phyloP scores from a whole-genome alignment of 345 rosid species.

The Eucalyptus microcorys region DNA sequence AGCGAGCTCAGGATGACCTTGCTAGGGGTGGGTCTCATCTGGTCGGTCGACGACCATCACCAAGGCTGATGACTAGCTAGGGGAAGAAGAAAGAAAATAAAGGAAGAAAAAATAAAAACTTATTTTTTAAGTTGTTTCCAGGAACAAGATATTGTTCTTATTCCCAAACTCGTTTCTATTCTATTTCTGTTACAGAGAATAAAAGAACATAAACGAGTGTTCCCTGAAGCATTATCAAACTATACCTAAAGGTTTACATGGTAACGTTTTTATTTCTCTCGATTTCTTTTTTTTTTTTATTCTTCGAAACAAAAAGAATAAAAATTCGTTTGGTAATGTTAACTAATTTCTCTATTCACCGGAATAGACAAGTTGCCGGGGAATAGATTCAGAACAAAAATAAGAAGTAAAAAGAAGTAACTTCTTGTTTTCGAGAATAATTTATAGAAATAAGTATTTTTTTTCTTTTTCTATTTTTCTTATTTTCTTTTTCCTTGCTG shows the following conservation, averaged over 20 bases:
- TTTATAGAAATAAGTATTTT: no score
- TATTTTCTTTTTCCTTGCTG: no score
- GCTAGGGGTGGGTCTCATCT: no score
- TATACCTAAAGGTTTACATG: accelerated
- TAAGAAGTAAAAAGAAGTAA: no score
- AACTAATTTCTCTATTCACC: accelerated
- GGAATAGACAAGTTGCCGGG: accelerated
- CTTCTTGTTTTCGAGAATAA: accelerated
- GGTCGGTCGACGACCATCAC: accelerated
- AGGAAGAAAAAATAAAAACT: no score
- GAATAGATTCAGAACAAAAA: accelerated
- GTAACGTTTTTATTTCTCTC: accelerated
- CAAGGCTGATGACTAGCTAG: accelerated
- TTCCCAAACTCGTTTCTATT: no score
- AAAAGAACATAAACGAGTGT: no score
- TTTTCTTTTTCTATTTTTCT: no score
- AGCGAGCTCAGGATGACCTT: accelerated
- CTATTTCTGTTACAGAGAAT: accelerated
- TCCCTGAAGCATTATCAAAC: no score
- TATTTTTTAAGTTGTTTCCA: no score
- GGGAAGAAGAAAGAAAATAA: no score
- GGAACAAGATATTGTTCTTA: accelerated
- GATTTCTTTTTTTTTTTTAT: accelerated
- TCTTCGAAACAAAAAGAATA: accelerated
- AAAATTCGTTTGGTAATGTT: accelerated